Evolutionary conservation across 1,284 basidiomycete genomes (phyloP), one percentile per base, ranked within the genome.

Genomic region (Boletellus deceptivus): DNA sequence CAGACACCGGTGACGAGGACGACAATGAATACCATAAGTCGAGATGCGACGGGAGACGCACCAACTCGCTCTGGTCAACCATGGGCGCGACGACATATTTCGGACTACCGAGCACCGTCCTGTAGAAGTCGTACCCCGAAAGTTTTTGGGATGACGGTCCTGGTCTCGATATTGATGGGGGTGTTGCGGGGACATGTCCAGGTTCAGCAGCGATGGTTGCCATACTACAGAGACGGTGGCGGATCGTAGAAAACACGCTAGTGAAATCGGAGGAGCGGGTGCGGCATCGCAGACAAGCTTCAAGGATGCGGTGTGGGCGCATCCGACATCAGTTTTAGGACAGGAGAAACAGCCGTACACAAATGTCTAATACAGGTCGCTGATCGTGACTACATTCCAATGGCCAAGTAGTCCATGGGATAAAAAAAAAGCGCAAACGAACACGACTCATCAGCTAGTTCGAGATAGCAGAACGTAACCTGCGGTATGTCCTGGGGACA

Each of bases 51-150:
- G 17, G 14, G 11, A 14, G 9, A 78, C 87, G 62, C 58, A 94
- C 92, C 65, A 98, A 79, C 70, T 98, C 95, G 63, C 90, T 93
- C 72, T 96, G 93, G 70, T 98, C 95, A 0, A 98, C 96, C 96
- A 98, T 98, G 9, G 96, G 95, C 11, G 93, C 96, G 11, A 98
- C 91, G 39, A 98, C 80, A 65, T 82, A 86, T 68, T 89, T 91
- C 9, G 95, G 92, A 59, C 85, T 88, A 7, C 91, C 88, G 35
- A 98, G 66, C 38, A 88, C 74, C 63, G 83, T 71, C 24, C 71
- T 72, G 68, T 94, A 98, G 57, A 98, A 67, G 2, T 69, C 56
- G 25, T 70, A 64, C 2, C 64, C 64, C 6, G 31, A 29, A 7
- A 57, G 50, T 43, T 64, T 64, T 6, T n/a, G 53, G 5, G 50